Evolutionary conservation across 2,329 filamentous ascomycete species (phyloP).

Genomic region (Helotiales sp.): DNA sequence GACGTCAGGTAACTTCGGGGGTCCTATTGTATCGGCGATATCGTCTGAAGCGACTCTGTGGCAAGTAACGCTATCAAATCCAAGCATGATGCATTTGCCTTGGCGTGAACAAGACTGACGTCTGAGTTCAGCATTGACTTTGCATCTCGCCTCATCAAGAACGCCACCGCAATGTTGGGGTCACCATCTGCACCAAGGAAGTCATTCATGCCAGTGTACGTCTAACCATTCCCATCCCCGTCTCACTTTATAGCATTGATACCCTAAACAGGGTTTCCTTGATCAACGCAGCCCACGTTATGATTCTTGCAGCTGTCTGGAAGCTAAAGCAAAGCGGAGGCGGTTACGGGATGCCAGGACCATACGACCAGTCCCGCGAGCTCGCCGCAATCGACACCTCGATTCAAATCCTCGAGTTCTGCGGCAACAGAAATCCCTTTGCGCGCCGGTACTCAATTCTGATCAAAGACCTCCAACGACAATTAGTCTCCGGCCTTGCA

Average conservation of each 20-base stretch:
- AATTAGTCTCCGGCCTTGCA: constrained; percentile 12
- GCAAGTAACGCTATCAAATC: constrained; percentile 11
- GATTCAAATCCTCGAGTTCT: constrained; percentile 27
- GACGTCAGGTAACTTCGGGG: constrained; percentile 16
- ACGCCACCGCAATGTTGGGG: constrained; percentile 15
- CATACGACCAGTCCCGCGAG: constrained; percentile 19
- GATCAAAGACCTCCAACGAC: constrained; percentile 21
- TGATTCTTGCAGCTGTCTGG: constrained; percentile 26
- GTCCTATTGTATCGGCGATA: constrained; percentile 24
- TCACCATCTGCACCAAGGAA: constrained; percentile 19
- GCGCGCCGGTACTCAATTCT: constrained; percentile 24
- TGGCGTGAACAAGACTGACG: constrained; percentile 11
- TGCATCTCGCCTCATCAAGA: constrained; percentile 22
- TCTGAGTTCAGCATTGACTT: constrained; percentile 20
- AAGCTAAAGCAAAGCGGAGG: constrained; percentile 19
- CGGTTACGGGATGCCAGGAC: constrained; percentile 11
- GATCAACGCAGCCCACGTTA: constrained; percentile 24
- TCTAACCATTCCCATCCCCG: constrained; percentile 5
- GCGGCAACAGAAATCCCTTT: constrained; percentile 27
- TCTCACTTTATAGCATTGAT: constrained; percentile 17
- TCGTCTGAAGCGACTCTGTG: constrained; percentile 21
- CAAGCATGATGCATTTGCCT: constrained; percentile 4
- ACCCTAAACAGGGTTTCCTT: constrained; percentile 22
- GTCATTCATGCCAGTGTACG: constrained; percentile 22
- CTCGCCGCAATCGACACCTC: constrained; percentile 23